Evolutionary conservation across 441 rosid species (phyloP), one percentile per base, ranked within the genome.

Genomic region (Francoa sonchifolia): DNA sequence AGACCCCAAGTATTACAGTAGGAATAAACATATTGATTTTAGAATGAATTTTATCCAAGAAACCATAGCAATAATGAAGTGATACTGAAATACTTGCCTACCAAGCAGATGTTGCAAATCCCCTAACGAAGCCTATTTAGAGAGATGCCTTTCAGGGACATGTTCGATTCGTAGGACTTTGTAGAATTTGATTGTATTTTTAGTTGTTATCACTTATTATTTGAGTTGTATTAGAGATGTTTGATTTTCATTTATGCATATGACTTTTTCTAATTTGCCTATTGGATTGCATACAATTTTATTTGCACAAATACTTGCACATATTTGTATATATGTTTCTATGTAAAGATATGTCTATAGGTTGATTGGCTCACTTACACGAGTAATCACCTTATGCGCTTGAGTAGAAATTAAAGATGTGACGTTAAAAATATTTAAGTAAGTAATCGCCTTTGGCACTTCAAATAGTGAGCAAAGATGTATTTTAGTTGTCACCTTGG

Each of bases 81-180:
- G 15, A 9, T 12, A 13, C 8, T 34, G 7, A 17, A 47, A 11
- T 28, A 26, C 4, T 17, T 47, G 2, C 19, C 10, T 23, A 25
- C 0, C 0, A n/a, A 6, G 10, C n/a, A 0, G 5, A 35, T 47
- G 14, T 35, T 25, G 9, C 0, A 0, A 0, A 16, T 19, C 27
- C 28, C 7, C 5, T 47, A 3, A 36, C 9, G 0, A 36, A 47
- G 0, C 3, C 5, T 6, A n/a, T 36, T 19, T 0, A 11, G 6
- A 27, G 36, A 36, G 27, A 47, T 2, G 0, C 8, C 7, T 36
- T 7, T 4, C 1, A 4, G 2, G 15, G 10, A 1, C 21, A 27
- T 37, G 11, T 0, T 0, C 11, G 8, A 0, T 11, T 19, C 3
- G 1, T 17, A 18, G 0, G 17, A 11, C 11, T 47, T 1, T 0